A percentile compares a stretch with the other conserved stretches of the same genome.
Conservation (phyloP, 108 stramenopile genomes). For the Stephanodiscus minutulus region DNA sequence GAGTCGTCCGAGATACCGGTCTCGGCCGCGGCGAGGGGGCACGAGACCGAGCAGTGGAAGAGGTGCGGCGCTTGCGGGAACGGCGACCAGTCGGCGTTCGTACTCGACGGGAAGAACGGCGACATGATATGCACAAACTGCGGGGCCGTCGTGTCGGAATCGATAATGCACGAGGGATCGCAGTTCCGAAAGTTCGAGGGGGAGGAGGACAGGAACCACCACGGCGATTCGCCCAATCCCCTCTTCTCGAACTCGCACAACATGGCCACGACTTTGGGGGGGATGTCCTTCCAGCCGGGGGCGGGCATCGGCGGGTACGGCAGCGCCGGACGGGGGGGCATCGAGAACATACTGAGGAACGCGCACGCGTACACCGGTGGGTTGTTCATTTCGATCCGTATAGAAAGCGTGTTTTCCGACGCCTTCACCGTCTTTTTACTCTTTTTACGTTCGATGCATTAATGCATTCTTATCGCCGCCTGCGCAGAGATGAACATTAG, state of each 20-base stretch:
- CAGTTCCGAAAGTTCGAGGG: conserved; percentile 91
- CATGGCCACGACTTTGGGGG: conserved; percentile 77
- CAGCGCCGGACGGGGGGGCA: conserved; percentile 43
- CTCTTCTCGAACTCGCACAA: conserved; percentile 82
- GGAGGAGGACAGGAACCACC: conserved; percentile 90
- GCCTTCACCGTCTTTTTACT: background rate
- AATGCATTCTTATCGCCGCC: background rate
- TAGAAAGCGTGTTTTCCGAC: no score
- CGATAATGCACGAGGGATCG: conserved; percentile 86
- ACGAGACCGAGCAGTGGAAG: conserved; percentile 66
- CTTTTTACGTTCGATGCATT: background rate
- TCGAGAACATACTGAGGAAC: conserved; percentile 79
- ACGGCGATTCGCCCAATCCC: conserved; percentile 84
- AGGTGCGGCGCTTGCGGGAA: conserved; percentile 83
- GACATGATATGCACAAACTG: conserved; percentile 84
- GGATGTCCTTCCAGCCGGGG: conserved; percentile 61
- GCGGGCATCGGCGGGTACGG: conserved; percentile 78
- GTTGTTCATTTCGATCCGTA: no score
- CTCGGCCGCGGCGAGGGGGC: conserved; percentile 27
- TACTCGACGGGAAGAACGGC: conserved; percentile 85
- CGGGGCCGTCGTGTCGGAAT: conserved; percentile 82
- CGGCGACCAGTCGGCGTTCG: conserved; percentile 80
- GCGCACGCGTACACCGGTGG: conserved; percentile 68
- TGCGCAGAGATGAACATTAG: conserved; percentile 79
- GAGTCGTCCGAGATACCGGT: conserved; percentile 56